Conservation (phyloP, 371 early-diverging fungal species). For the Syncephalastrum contaminatum region DNA sequence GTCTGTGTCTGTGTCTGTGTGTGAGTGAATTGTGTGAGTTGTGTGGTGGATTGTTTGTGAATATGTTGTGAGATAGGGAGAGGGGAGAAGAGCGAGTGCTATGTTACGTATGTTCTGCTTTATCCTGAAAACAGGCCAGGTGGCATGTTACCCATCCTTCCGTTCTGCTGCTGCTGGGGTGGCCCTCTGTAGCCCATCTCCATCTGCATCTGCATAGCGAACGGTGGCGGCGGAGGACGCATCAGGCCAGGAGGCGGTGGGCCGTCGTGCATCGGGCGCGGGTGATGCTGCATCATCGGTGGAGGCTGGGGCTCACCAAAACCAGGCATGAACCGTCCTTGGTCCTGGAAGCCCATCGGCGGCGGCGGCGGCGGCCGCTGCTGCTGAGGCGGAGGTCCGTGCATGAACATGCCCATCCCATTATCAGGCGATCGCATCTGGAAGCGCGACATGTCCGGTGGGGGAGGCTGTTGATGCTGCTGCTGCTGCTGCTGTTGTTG, state of each 20-base stretch:
- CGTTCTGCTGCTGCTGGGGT: constrained; percentile 1
- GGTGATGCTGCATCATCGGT: constrained; percentile 18
- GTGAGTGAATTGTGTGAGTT: too few species aligned
- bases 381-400: constrained; percentile 16
- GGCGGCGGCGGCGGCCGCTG: constrained; percentile 19
- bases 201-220: constrained; percentile 12
- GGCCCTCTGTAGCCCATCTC: constrained; percentile 15
- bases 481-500: constrained; percentile 20
- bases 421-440: constrained; percentile 9
- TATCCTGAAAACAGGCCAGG: constrained; percentile 17
- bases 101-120: too few species aligned
- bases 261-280: constrained; percentile 8
- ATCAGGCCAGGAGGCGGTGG: constrained; percentile 8
- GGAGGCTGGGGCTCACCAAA: constrained; percentile 28
- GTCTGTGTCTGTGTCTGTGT: too few species aligned
- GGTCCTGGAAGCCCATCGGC: constrained; percentile 19
- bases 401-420: constrained; percentile 23
- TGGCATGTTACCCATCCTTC: constrained; percentile 10
- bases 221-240: constrained; percentile 8
- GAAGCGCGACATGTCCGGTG: constrained; percentile 10
- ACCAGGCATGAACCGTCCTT: constrained; percentile 22
- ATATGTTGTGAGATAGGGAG: too few species aligned
- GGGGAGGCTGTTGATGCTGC: constrained; percentile 20
- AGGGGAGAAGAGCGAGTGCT: too few species aligned
- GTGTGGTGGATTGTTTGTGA: too few species aligned